Conservation (phyloP, 2,329 filamentous ascomycete genomes). For the Penicillium sp. region DNA sequence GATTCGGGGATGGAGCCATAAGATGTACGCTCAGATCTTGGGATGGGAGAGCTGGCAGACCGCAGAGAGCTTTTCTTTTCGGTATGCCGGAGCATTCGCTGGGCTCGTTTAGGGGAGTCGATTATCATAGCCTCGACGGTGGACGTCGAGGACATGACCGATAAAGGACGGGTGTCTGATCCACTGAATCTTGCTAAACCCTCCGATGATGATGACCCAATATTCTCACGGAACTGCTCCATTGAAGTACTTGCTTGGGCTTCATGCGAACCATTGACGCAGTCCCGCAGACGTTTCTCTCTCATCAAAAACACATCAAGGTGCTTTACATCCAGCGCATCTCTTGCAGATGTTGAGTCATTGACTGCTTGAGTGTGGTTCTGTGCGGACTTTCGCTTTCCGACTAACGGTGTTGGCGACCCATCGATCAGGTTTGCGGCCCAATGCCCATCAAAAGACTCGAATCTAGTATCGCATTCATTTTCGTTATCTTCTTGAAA, state of each 20-base stretch:
- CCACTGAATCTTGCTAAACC: constrained; percentile 25
- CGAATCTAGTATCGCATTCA: constrained; percentile 46
- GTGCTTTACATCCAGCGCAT: constrained; percentile 15
- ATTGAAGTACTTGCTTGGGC: constrained; percentile 38
- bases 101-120: constrained; percentile 47
- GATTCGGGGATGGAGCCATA: constrained; percentile 43
- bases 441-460: constrained; percentile 61
- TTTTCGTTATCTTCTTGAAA: constrained; percentile 17
- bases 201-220: constrained; percentile 49
- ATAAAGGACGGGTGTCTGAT: constrained; percentile 44
- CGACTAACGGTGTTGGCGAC: constrained; percentile 15
- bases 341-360: background rate
- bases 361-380: background rate
- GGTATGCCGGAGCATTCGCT: constrained; percentile 52
- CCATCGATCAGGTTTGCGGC: constrained; percentile 18
- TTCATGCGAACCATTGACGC: constrained; percentile 30
- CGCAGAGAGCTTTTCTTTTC: constrained; percentile 54
- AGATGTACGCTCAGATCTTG: constrained; percentile 47
- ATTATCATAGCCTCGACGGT: constrained; percentile 58
- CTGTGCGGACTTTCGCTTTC: constrained; percentile 11
- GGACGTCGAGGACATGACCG: constrained; percentile 52
- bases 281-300: constrained; percentile 34
- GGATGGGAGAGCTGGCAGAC: constrained; percentile 46
- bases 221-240: constrained; percentile 50
- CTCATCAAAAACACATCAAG: constrained; percentile 25